These are phyloP conservation scores for Tetrahymena borealis DNA, from an alignment of 73 alveolate genomes.

Conservation along the genomic window DNA sequence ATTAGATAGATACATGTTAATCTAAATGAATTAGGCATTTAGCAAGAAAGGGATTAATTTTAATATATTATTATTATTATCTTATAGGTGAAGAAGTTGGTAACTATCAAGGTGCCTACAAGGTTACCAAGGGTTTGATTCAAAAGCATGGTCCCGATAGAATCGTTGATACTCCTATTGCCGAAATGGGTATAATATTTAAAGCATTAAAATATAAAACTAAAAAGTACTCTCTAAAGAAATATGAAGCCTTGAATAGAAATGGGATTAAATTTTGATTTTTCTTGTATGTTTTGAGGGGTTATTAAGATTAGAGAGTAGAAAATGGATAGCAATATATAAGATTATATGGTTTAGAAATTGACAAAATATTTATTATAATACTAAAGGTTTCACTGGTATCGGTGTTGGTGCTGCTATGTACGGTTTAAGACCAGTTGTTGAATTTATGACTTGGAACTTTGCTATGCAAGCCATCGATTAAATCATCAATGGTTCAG, in stretches of 20 bases:
- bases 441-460: slow-evolving; percentile 88
- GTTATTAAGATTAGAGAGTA: too few species aligned
- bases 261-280: neutral
- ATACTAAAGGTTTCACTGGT: slow-evolving; percentile 73
- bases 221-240: neutral
- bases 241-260: neutral
- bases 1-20: too few species aligned
- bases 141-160: slow-evolving; percentile 70
- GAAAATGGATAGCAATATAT: too few species aligned
- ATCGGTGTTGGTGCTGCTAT: slow-evolving; percentile 86
- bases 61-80: too few species aligned
- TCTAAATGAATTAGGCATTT: too few species aligned
- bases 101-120: slow-evolving; percentile 82
- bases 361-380: too few species aligned
- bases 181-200: slow-evolving; percentile 53
- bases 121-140: slow-evolving; percentile 79
- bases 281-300: too few species aligned
- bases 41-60: too few species aligned
- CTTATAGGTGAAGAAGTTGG: slow-evolving; percentile 84
- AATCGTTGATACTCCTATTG: slow-evolving; percentile 82
- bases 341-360: too few species aligned
- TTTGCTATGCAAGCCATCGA: slow-evolving; percentile 86
- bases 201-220: neutral
- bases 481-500: slow-evolving; percentile 79
- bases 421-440: slow-evolving; percentile 77